Conservation (phyloP, 2,329 filamentous ascomycete genomes). For the Exophiala bonariae region DNA sequence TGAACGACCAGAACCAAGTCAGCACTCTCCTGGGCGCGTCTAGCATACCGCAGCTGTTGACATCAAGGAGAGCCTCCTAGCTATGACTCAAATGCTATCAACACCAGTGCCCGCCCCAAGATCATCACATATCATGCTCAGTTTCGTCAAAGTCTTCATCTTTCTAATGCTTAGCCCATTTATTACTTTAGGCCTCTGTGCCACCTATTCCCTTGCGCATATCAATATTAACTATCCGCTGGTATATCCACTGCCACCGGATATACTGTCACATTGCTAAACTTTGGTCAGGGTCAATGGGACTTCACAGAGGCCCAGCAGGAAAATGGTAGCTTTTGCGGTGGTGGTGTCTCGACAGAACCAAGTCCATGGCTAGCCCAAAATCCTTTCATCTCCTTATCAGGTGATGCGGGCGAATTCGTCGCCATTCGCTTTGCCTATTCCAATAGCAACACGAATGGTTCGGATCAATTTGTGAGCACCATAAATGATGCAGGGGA, state of each 20-base stretch:
- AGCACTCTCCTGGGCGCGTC: too few relatives aligned
- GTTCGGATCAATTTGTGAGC: not conserved
- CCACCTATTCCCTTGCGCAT: not conserved
- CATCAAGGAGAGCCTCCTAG: too few relatives aligned
- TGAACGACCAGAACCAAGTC: too few relatives aligned
- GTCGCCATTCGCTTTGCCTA: not conserved
- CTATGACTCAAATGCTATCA: too few relatives aligned
- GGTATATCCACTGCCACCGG: too few relatives aligned
- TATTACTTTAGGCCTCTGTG: not conserved
- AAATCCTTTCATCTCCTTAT: not conserved
- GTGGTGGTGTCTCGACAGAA: not conserved
- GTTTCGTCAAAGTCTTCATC: not conserved
- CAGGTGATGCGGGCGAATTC: not conserved
- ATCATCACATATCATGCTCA: too few relatives aligned
- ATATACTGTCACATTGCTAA: not conserved
- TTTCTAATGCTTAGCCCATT: not conserved
- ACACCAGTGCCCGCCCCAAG: too few relatives aligned
- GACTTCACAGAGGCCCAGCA: conserved; percentile 1
- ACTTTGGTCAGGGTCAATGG: not conserved
- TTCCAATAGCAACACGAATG: not conserved
- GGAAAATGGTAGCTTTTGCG: not conserved
- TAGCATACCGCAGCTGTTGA: too few relatives aligned
- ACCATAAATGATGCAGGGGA: not conserved
- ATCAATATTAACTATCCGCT: conserved; percentile 1
- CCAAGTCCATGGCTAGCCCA: not conserved